Evolutionary conservation across 495 filamentous ascomycete species (phyloP), one percentile per base, ranked within the genome.

Genomic region (Rostrohypoxylon terebratum): DNA sequence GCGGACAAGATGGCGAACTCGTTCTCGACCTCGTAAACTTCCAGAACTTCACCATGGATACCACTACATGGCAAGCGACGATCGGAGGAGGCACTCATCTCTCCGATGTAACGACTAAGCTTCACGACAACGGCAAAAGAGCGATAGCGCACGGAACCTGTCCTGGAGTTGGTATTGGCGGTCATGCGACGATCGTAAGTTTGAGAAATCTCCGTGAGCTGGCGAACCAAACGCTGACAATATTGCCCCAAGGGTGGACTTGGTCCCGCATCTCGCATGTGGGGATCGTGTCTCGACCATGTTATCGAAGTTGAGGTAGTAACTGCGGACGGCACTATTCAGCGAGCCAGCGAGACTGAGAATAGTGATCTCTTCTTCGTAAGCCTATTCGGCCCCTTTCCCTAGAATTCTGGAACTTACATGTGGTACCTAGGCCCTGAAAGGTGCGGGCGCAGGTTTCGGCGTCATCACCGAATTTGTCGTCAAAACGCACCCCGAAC

Each of bases 141-240:
- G 91, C 90, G 13, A 85, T 94, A 4, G 77, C 91, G 0, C 92
- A 92, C 69, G 91, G 90, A 16, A 87, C 87, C 11, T 91, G 87
- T 63, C 86, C 90, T 25, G 79, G 80, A 4, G 81, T 85, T n/a
- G 93, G 93, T 14, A 85, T 91, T 20, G 91, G 89, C 21, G 93
- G 93, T 4, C 93, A 95, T 76, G 84, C 87, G 54, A 90, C 90
- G 10, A 86, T 87, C 70, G 86, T 83, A 69, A 67, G 78, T 65
- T 5, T 18, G 42, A 7, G 8, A 42, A 8, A 33, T 51, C 10
- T 8, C 21, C 31, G 9, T 18, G 14, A 1, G 23, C 20, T 34
- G 13, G 25, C 45, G 11, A 40, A 38, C 23, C 34, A 21, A 36
- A 55, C n/a, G 36, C 72, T 78, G 20, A 76, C 62, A 18, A 9